Evolutionary conservation across 208 protist genomes (phyloP), one percentile per base, ranked within the genome.

Genomic region (Acanthamoeba sp.): DNA sequence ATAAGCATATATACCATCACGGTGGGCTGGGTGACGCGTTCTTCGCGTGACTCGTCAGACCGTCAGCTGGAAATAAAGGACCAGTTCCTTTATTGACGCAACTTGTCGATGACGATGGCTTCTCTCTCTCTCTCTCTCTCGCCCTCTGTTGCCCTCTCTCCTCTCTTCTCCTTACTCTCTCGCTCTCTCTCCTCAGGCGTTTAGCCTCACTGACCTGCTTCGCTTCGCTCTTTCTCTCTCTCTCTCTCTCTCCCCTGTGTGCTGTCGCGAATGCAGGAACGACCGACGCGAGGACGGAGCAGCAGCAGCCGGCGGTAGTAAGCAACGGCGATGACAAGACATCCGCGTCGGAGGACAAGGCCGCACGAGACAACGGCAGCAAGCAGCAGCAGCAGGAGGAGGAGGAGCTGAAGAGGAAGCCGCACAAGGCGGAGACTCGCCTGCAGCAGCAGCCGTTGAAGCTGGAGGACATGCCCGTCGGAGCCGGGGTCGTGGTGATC

Each of bases 71-170:
- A 73, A 73, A 73, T 73, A 73, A 73, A 73, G 64, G 64, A 73
- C 64, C n/a, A 73, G 64, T 73, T 73, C 64, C 64, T 73, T 73
- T 73, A 73, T 73, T 73, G 64, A 73, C 64, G 27, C 52, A 50
- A 50, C 45, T 50, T 12, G 45, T 50, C 45, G 4, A n/a, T n/a
- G n/a, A n/a, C 45, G 45, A 50, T 12, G 45, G 12, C 45, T 27
- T 22, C 14, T 12, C 52, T 59, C 52, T 59, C 52, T 59, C 52
- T 59, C 52, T 1, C 50, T 57, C 50, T 12, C 50, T 57, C 50
- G 7, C 50, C 22, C 50, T 5, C 50, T 2, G 1, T 57, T 16
- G 50, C 50, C 12, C 3, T 57, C 50, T 20, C 7, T 22, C 50
- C 50, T 22, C 50, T 57, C 14, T 20, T 22, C 18, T 57, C 50